phyloP scores from a whole-genome alignment of 208 protist genomes.

The Strigomonas oncopelti region DNA sequence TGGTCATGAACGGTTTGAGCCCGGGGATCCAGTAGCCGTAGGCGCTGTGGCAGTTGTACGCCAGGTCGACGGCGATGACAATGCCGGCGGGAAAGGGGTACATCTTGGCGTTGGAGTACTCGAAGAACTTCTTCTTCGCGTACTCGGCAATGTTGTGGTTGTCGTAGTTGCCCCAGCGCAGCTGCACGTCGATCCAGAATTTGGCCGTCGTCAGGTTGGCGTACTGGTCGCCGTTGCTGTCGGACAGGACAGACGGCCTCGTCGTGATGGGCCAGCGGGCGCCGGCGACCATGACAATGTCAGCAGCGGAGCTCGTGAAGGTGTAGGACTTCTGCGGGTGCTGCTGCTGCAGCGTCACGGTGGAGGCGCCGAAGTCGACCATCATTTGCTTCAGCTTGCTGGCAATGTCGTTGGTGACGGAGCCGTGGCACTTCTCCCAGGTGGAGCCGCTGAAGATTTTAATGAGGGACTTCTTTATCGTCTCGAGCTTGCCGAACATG shows the following conservation, averaged over 20 bases:
- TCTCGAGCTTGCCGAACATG: conserved; percentile 99
- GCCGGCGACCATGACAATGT: conserved; percentile 96
- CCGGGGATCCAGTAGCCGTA: conserved; percentile 99
- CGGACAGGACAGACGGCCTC: conserved; percentile 79
- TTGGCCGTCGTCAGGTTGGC: conserved; percentile 89
- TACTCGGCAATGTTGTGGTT: conserved; percentile 99
- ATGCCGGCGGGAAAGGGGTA: conserved; percentile 99
- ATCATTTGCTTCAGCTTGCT: conserved; percentile 98
- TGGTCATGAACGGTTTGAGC: conserved; percentile 96
- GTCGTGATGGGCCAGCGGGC: conserved; percentile 94
- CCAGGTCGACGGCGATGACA: conserved; percentile 99
- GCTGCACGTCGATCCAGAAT: conserved; percentile 99
- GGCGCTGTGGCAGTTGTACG: conserved; percentile 98
- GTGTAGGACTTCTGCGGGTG: conserved; percentile 91
- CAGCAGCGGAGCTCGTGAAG: conserved; percentile 92
- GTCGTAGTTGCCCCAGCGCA: conserved; percentile 99
- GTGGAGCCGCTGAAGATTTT: conserved; percentile 99
- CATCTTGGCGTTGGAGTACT: conserved; percentile 99
- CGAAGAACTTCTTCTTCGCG: conserved; percentile 98
- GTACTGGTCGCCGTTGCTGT: conserved; percentile 53
- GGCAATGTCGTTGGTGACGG: conserved; percentile 98
- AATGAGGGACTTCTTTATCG: conserved; percentile 99
- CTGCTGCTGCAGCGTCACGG: conserved; percentile 97
- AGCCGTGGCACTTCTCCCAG: conserved; percentile 99
- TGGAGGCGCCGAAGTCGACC: conserved; percentile 99